Percentiles rank a stretch among this genome's conserved stretches.
Evolutionary conservation across 768 basidiomycete species (phyloP).

Genomic region (Podaxis sp.): DNA sequence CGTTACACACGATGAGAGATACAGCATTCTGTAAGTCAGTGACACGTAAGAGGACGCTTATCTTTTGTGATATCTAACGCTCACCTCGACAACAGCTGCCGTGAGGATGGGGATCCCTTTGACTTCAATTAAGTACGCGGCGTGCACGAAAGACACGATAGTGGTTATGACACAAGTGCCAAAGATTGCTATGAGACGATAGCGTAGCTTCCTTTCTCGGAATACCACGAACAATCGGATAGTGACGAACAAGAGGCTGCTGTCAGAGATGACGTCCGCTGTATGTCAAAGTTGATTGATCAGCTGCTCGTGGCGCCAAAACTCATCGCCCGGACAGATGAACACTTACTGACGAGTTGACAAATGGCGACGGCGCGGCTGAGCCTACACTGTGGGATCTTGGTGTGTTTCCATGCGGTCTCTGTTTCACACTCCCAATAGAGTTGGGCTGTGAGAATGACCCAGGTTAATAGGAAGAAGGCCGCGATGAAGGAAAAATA

Average conservation of each 20-base stretch:
- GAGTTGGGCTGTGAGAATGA: slow-evolving; percentile 42
- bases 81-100: slow-evolving; percentile 44
- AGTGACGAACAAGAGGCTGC: slow-evolving; percentile 44
- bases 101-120: slow-evolving; percentile 32
- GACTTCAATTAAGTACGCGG: slow-evolving; percentile 35
- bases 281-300: not conserved
- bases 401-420: slow-evolving; percentile 1
- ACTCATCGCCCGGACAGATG: not conserved
- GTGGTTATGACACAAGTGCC: slow-evolving; percentile 54
- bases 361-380: not conserved
- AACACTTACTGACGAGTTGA: slow-evolving; percentile 8
- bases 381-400: not conserved
- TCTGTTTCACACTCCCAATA: slow-evolving; percentile 44
- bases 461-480: slow-evolving; percentile 28
- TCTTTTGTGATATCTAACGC: not conserved
- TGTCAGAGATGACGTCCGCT: slow-evolving; percentile 51
- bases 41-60: not conserved
- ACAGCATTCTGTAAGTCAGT: slow-evolving; percentile 27
- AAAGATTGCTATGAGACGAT: slow-evolving; percentile 48
- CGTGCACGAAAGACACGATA: slow-evolving; percentile 47
- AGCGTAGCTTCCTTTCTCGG: slow-evolving; percentile 35
- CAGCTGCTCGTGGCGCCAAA: not conserved
- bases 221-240: slow-evolving; percentile 43
- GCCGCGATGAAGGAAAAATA: slow-evolving; percentile 25
- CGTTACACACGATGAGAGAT: slow-evolving; percentile 39